Base-by-base conservation (phyloP, 345 rosid species). In the Capsella bursapastoris region DNA sequence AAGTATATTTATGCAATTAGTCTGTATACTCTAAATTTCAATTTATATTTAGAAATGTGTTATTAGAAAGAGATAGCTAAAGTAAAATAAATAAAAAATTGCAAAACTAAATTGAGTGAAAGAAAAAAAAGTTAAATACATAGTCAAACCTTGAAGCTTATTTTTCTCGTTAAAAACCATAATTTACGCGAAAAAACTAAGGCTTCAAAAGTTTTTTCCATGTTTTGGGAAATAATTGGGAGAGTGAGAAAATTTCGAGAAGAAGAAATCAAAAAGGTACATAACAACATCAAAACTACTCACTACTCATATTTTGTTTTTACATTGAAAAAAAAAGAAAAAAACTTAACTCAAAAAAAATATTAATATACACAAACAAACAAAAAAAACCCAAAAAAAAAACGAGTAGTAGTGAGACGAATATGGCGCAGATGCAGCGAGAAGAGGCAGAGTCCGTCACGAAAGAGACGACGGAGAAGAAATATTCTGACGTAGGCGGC, bases 381-480 rank as follows among this genome's bases (percentile, higher is more conserved):
- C 50, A 35, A 50, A 31, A 41, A 52, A 55, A 11, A 64, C 4
- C 8, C 56, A 49, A 47, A 35, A 32, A 59, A 62, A 6, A 64
- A 10, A 51, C 35, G 18, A 44, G 41, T 11, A 64, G 52, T 52
- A 65, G 53, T 47, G 63, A 73, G 25, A 8, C 7, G 16, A 27
- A 22, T 16, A 89, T 91, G 97, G 92, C 95, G 8, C 87, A 87
- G 60, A 78, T 83, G 72, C 83, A 81, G n/a, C 75, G 81, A 27
- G 81, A 69, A 28, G 81, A 78, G 38, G 84, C 72, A 64, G 81
- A 75, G 18, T 73, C 72, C 68, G 72, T 73, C 66, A 61, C 68
- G 5, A 84, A 80, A 66, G 66, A 70, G 68, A 71, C 80, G 41
- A 64, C 56, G 48, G 68, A 47, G 65, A 59, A 64, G 27, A 74